Evolutionary conservation across 2,329 filamentous ascomycete species (phyloP).

Genomic region (Boeremia exigua): DNA sequence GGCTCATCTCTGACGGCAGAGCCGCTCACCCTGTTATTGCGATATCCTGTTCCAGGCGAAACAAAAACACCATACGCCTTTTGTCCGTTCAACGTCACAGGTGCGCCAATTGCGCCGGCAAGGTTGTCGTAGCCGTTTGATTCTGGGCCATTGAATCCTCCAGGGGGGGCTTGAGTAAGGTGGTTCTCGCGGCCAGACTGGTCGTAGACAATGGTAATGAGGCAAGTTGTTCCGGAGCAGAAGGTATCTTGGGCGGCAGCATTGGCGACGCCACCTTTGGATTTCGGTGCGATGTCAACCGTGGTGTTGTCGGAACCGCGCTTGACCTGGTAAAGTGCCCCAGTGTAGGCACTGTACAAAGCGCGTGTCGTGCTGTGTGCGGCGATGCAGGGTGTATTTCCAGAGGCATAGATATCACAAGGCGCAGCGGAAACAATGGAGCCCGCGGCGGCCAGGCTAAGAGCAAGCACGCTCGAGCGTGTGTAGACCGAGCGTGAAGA

Average conservation of each 20-base stretch:
- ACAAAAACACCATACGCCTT: conserved; percentile 70
- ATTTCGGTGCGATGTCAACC: conserved; percentile 57
- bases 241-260: conserved; percentile 67
- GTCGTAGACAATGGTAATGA: conserved; percentile 70
- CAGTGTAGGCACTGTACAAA: conserved; percentile 61
- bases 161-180: conserved; percentile 66
- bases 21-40: conserved; percentile 62
- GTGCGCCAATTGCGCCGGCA: conserved; percentile 65
- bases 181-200: conserved; percentile 68
- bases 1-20: conserved; percentile 62
- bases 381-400: conserved; percentile 67
- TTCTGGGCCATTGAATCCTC: conserved; percentile 63
- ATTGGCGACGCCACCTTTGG: conserved; percentile 68
- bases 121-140: conserved; percentile 65
- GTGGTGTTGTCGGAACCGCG: conserved; percentile 61
- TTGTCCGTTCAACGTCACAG: conserved; percentile 65
- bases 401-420: conserved; percentile 66
- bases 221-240: conserved; percentile 65
- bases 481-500: conserved; percentile 5
- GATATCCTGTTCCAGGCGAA: conserved; percentile 67
- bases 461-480: conserved; percentile 25
- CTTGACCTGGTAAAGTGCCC: conserved; percentile 65
- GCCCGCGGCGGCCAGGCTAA: conserved; percentile 46
- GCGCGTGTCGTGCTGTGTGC: conserved; percentile 71
- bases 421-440: conserved; percentile 60